These are phyloP conservation scores for Emergomyces pasteurianus DNA, from an alignment of 2,329 filamentous ascomycete species.

Conservation along the genomic window DNA sequence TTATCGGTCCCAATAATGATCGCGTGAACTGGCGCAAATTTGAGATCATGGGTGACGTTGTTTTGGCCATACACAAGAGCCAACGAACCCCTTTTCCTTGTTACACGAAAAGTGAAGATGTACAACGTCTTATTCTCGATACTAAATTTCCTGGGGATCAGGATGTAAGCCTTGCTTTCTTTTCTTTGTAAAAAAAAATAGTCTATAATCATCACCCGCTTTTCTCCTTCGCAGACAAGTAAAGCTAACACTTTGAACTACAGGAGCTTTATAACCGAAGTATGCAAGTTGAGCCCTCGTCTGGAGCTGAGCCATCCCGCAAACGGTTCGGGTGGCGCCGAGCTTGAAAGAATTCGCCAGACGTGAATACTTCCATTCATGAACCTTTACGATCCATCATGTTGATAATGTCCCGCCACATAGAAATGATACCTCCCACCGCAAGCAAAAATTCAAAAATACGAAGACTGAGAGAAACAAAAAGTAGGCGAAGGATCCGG, in stretches of 20 bases:
- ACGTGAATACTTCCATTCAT: not conserved
- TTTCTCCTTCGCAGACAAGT: not conserved
- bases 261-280: constrained; percentile 51
- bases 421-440: not conserved
- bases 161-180: constrained; percentile 51
- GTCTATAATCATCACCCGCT: constrained; percentile 3
- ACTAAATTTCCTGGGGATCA: constrained; percentile 73
- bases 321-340: constrained; percentile 36
- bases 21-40: constrained; percentile 98
- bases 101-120: constrained; percentile 50
- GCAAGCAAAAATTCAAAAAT: not conserved
- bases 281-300: constrained; percentile 40
- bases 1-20: constrained; percentile 59
- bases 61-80: constrained; percentile 82
- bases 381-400: not conserved
- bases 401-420: not conserved
- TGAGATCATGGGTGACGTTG: constrained; percentile 84
- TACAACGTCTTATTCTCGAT: constrained; percentile 66
- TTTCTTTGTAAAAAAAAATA: no score
- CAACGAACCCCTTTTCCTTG: constrained; percentile 65
- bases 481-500: not conserved
- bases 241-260: constrained; percentile 4
- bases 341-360: constrained; percentile 13
- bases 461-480: not conserved
- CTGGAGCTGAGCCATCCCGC: constrained; percentile 23